phyloP scores from a whole-genome alignment of 306 rosid species.

The Fragaria vesca region DNA sequence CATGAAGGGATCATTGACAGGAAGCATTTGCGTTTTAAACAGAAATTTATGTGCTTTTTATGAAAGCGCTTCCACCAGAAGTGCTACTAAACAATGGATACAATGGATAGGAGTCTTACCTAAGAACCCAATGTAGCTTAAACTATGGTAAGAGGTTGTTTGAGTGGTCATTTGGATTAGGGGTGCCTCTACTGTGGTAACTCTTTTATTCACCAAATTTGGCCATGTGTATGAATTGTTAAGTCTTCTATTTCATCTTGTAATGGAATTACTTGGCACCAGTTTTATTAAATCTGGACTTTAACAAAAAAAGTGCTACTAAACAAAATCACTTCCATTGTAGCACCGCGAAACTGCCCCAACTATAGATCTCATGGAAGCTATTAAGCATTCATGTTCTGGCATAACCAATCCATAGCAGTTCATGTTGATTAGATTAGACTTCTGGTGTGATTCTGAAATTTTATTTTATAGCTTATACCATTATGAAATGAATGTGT shows the following conservation, averaged over 20 bases:
- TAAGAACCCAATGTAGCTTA: neutral
- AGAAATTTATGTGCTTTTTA: neutral
- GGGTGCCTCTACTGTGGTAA: neutral
- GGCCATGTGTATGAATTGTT: neutral
- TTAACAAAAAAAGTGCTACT: neutral
- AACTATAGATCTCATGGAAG: neutral
- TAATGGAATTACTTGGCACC: neutral
- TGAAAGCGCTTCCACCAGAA: neutral
- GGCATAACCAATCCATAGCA: neutral
- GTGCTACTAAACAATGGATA: neutral
- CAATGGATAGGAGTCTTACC: neutral
- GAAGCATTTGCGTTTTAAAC: neutral
- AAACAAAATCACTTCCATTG: neutral
- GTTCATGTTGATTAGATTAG: neutral
- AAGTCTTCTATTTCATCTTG: neutral
- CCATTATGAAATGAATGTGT: neutral
- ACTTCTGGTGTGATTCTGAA: conserved; percentile 5
- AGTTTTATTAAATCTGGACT: neutral
- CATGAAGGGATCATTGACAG: neutral
- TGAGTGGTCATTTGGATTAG: neutral
- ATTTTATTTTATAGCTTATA: neutral
- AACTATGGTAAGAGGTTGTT: neutral
- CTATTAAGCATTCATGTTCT: neutral
- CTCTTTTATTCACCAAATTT: neutral
- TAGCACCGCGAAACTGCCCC: neutral